Conservation (phyloP, 75 land plant species). For the Selaginella moellendorffii region DNA sequence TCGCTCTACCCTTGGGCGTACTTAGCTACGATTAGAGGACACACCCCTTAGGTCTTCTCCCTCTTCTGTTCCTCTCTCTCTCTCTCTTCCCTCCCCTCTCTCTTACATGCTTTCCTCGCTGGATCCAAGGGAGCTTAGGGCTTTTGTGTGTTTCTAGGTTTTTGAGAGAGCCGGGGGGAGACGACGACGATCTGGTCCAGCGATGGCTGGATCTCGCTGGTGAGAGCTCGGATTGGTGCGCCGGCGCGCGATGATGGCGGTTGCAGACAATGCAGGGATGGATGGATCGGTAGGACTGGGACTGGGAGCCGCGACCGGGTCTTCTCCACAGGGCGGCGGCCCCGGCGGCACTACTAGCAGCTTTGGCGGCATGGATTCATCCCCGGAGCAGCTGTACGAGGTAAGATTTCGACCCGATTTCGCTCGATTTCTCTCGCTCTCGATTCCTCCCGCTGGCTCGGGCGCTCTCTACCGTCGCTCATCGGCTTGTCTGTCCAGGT, state of each 20-base stretch:
- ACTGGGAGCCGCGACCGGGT: constrained; percentile 12
- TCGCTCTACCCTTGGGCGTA: not conserved
- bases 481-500: no score
- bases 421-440: not conserved
- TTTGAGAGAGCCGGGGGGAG: no score
- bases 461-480: no score
- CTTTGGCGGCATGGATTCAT: constrained; percentile 7
- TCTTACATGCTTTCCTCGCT: not conserved
- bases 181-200: not conserved
- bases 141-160: constrained; percentile 1
- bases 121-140: not conserved
- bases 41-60: not conserved
- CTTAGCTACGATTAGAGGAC: not conserved
- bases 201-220: not conserved
- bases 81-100: no score
- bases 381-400: no score
- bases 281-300: not conserved
- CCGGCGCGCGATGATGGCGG: constrained; percentile 15
- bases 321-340: no score
- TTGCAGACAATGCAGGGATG: constrained; percentile 23
- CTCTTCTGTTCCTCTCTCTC: no score
- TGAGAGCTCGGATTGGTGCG: not conserved
- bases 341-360: constrained; percentile 5
- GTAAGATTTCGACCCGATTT: not conserved
- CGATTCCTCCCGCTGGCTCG: no score